A percentile compares a stretch with the other conserved stretches of the same genome.
phyloP scores from a whole-genome alignment of 371 early-diverging fungal genomes.

The Amoeboaphelidium protococcarum region DNA sequence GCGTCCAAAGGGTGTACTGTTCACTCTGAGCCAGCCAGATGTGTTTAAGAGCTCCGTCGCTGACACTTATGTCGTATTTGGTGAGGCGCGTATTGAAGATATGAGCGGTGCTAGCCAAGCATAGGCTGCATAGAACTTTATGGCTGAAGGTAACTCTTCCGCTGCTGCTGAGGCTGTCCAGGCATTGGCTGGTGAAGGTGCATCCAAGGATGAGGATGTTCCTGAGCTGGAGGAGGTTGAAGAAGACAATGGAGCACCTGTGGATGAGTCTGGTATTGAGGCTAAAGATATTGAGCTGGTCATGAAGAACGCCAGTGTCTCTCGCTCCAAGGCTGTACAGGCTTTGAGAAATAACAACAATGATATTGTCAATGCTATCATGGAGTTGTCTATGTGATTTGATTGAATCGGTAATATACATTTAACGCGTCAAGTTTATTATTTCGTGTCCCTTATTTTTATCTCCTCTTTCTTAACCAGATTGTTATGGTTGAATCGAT shows the following conservation, averaged over 20 bases:
- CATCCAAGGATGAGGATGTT: constrained; percentile 19
- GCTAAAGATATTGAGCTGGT: constrained; percentile 80
- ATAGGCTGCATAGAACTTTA: constrained; percentile 22
- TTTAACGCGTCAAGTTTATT: no score
- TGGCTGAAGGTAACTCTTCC: constrained; percentile 11
- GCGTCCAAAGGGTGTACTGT: constrained; percentile 26
- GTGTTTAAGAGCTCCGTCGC: constrained; percentile 69
- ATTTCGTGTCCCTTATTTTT: no score
- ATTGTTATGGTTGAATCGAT: neutral
- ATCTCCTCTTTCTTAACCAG: neutral
- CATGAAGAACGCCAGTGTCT: constrained; percentile 60
- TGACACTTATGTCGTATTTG: constrained; percentile 88
- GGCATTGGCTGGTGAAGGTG: constrained; percentile 17
- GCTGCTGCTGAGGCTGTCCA: constrained; percentile 21
- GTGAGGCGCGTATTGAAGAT: constrained; percentile 77
- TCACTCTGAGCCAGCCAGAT: constrained; percentile 64
- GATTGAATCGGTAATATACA: neutral
- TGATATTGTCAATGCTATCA: constrained; percentile 91
- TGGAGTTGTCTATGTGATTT: constrained; percentile 17
- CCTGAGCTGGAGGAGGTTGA: constrained; percentile 19
- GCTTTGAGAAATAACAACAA: constrained; percentile 52
- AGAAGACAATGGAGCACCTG: constrained; percentile 15
- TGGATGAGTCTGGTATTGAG: constrained; percentile 27
- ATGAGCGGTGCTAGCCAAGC: constrained; percentile 26
- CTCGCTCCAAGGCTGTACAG: constrained; percentile 69